Percentiles rank a stretch among this genome's conserved stretches.
Evolutionary conservation across 129 eudicot species (phyloP).

Genomic region (Lactuca sativa): DNA sequence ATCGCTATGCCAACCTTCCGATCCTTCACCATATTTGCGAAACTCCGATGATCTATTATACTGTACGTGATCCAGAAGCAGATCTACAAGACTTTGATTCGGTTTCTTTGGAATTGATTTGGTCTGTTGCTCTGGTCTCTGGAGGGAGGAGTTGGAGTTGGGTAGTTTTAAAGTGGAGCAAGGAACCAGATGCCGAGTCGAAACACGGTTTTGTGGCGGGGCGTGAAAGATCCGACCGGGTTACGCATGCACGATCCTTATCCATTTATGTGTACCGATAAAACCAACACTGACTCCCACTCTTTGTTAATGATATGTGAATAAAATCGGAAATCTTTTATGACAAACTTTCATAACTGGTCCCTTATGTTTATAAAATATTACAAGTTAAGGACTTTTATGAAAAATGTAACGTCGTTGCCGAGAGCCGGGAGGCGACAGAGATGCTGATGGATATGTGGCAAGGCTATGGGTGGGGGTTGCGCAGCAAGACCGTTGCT

Average conservation of each 20-base stretch:
- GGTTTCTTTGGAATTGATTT: neutral
- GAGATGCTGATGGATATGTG: too few species aligned
- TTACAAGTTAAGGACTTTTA: too few species aligned
- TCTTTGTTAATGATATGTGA: too few species aligned
- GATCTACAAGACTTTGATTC: neutral
- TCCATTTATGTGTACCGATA: neutral
- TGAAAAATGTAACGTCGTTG: too few species aligned
- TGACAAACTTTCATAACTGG: too few species aligned
- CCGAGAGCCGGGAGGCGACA: too few species aligned
- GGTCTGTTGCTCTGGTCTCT: neutral
- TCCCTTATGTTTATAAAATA: too few species aligned
- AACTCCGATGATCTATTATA: neutral
- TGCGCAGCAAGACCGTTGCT: too few species aligned
- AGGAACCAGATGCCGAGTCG: conserved; percentile 3
- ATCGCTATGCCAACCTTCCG: conserved; percentile 66
- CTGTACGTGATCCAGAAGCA: neutral
- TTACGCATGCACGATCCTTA: neutral
- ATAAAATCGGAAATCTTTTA: too few species aligned
- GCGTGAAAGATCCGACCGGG: neutral
- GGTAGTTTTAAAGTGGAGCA: conserved; percentile 17
- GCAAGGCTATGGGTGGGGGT: too few species aligned
- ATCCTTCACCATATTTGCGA: conserved; percentile 53
- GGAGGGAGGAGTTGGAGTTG: neutral
- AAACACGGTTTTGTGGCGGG: conserved; percentile 2
- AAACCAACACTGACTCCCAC: neutral